phyloP scores from a whole-genome alignment of 768 basidiomycete genomes.

The Trametes meyenii region DNA sequence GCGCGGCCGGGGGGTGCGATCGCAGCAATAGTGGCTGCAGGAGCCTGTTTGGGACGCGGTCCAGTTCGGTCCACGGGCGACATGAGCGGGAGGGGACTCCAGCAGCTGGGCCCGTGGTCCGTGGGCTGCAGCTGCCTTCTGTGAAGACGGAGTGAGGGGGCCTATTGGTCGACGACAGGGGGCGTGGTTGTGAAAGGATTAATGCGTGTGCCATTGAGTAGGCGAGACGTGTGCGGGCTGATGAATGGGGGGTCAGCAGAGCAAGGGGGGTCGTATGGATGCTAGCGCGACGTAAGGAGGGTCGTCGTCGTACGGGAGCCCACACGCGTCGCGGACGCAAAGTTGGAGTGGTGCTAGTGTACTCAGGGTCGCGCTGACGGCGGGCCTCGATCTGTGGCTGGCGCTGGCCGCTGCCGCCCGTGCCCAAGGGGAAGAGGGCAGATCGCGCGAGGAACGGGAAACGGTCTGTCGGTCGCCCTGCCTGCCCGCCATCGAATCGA shows the following conservation, averaged over 20 bases:
- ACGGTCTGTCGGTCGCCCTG: not conserved
- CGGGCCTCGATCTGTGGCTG: not conserved
- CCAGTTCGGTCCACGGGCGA: not conserved
- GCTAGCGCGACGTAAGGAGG: not conserved
- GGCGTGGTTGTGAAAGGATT: no score
- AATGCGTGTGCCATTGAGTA: not conserved
- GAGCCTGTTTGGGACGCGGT: slow-evolving; percentile 8
- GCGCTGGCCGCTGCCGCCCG: not conserved
- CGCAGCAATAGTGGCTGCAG: slow-evolving; percentile 1
- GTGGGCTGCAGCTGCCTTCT: not conserved
- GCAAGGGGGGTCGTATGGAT: not conserved
- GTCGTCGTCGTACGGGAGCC: not conserved
- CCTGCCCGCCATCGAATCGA: not conserved
- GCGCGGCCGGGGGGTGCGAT: not conserved
- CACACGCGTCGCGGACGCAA: slow-evolving; percentile 2
- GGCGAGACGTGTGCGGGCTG: not conserved
- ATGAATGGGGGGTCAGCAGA: not conserved
- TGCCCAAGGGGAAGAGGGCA: not conserved
- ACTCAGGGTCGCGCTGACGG: not conserved
- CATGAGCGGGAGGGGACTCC: not conserved
- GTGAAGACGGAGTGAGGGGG: not conserved
- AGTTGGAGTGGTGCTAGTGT: not conserved
- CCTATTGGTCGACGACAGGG: not conserved
- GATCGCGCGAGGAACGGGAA: not conserved
- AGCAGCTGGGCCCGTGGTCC: no score